phyloP scores from a whole-genome alignment of 495 filamentous ascomycete species.

The Aspergillus coremiiformis region DNA sequence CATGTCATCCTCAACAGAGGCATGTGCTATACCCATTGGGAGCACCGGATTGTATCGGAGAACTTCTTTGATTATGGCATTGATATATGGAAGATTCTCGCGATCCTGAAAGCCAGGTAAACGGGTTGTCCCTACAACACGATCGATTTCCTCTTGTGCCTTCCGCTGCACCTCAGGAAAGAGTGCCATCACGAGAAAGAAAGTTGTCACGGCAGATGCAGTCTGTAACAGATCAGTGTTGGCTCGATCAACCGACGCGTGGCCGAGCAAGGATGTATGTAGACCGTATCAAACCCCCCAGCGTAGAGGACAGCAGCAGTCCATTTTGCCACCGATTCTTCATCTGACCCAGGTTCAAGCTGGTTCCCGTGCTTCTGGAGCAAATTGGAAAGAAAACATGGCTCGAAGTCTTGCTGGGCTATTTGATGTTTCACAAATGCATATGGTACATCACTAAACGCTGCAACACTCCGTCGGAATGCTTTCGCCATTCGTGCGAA shows the following conservation, averaged over 20 bases:
- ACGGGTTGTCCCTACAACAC: conserved; percentile 32
- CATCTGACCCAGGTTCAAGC: conserved; percentile 10
- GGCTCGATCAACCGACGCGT: neutral
- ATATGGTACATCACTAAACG: conserved; percentile 26
- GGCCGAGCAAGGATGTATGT: neutral
- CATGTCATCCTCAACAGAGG: conserved; percentile 42
- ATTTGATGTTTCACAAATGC: conserved; percentile 37
- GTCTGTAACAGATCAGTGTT: conserved; percentile 7
- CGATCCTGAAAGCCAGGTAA: conserved; percentile 30
- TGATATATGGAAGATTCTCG: conserved; percentile 32
- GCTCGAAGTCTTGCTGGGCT: conserved; percentile 18
- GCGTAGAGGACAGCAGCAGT: conserved; percentile 43
- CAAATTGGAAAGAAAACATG: conserved; percentile 29
- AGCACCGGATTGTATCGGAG: conserved; percentile 38
- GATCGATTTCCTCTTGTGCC: conserved; percentile 50
- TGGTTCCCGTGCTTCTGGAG: conserved; percentile 16
- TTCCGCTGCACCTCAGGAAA: conserved; percentile 38
- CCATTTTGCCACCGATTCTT: conserved; percentile 28
- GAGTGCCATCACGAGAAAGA: conserved; percentile 35
- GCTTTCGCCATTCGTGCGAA: conserved; percentile 34
- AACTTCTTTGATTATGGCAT: conserved; percentile 38
- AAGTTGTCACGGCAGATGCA: conserved; percentile 25
- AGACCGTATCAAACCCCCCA: conserved; percentile 46
- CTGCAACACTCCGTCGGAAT: conserved; percentile 22
- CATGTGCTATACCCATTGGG: conserved; percentile 47